Evolutionary conservation across 2,329 filamentous ascomycete genomes (phyloP).

Genomic region (Berkeleyomyces basicola): DNA sequence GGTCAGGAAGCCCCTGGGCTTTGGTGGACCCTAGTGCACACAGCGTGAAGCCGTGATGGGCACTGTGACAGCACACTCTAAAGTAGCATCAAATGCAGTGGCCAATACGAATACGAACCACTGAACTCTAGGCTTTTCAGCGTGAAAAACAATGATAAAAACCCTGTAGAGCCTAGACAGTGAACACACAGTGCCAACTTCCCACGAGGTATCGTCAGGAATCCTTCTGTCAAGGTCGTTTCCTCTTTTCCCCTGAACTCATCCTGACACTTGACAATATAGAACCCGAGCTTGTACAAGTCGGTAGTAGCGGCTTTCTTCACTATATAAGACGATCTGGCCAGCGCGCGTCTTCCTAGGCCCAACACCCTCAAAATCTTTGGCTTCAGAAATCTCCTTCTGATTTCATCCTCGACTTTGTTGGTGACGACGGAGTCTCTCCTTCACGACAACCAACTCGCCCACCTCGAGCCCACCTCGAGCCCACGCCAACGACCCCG

Average conservation of each 20-base stretch:
- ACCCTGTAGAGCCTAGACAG: neutral
- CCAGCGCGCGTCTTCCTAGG: neutral
- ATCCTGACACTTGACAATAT: neutral
- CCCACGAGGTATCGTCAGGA: neutral
- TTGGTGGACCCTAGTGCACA: neutral
- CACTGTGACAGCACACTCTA: neutral
- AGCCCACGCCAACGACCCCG: neutral
- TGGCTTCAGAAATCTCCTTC: neutral
- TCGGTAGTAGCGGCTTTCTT: neutral
- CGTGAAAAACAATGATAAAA: neutral
- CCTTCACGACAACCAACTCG: neutral
- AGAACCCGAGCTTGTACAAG: neutral
- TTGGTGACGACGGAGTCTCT: neutral
- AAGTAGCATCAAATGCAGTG: neutral
- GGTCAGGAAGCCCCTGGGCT: neutral
- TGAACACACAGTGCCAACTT: neutral
- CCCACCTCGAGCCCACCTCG: neutral
- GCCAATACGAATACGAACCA: conserved; percentile 14
- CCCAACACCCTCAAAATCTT: neutral
- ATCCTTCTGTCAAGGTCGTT: neutral
- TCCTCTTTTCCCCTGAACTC: neutral
- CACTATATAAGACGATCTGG: neutral
- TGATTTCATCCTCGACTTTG: neutral
- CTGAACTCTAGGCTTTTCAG: neutral
- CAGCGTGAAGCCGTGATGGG: conserved; percentile 3